Evolutionary conservation across 2,329 filamentous ascomycete genomes (phyloP).

Genomic region (Gyromitra esculenta): DNA sequence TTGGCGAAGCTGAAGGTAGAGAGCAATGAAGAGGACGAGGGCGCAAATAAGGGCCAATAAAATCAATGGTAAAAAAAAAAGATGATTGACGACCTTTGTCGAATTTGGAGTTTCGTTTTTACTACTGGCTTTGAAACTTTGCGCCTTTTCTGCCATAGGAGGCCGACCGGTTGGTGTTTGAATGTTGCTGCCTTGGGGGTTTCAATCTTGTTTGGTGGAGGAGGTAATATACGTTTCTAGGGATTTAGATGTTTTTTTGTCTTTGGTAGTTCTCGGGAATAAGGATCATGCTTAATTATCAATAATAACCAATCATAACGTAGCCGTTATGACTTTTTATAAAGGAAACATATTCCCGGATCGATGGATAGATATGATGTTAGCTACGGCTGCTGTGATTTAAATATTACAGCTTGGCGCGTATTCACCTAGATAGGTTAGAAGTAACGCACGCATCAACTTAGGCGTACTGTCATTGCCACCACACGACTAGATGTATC

Average conservation of each 20-base stretch:
- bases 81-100: background rate
- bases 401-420: too few species aligned
- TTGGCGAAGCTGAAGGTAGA: slow-evolving; percentile 2
- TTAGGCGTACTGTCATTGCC: too few species aligned
- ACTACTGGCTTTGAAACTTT: background rate
- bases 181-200: too few species aligned
- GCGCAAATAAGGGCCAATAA: background rate
- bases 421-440: too few species aligned
- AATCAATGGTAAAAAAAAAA: background rate
- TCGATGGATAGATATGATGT: too few species aligned
- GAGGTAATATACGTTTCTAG: background rate
- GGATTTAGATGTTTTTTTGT: background rate
- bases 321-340: background rate
- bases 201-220: background rate
- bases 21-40: background rate
- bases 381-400: too few species aligned
- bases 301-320: background rate
- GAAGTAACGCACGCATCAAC: too few species aligned
- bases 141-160: background rate
- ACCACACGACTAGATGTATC: too few species aligned
- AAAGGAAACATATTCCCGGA: too few species aligned
- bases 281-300: slow-evolving; percentile 11
- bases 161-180: background rate
- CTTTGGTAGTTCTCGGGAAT: background rate
- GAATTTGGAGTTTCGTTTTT: background rate